Percentiles rank a stretch among this genome's conserved stretches.
These are phyloP conservation scores for Reticulascus tulasneorum DNA, from an alignment of 2,329 filamentous ascomycete genomes.

Conservation along the genomic window DNA sequence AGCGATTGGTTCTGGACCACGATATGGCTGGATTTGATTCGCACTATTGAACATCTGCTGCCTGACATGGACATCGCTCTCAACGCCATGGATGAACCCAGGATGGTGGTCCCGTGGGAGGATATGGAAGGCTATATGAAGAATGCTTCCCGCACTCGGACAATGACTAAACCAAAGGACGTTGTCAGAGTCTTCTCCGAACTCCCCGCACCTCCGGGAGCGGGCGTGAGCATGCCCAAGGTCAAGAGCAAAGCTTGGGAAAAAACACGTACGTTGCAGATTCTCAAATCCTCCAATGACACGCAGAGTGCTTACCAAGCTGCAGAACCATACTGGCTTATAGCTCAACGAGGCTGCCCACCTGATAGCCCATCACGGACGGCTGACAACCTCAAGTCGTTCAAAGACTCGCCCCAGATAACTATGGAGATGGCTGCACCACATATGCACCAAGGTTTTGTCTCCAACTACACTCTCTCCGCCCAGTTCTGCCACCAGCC, in stretches of 20 bases:
- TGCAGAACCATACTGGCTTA: conserved; percentile 51
- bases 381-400: conserved; percentile 35
- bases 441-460: conserved; percentile 53
- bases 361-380: conserved; percentile 58
- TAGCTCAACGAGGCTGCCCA: conserved; percentile 56
- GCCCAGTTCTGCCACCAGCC: conserved; percentile 64
- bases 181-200: conserved; percentile 40
- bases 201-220: conserved; percentile 33
- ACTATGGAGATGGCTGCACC: conserved; percentile 40
- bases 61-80: conserved; percentile 66
- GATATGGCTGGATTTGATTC: conserved; percentile 52
- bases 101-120: conserved; percentile 61
- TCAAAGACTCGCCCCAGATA: conserved; percentile 40
- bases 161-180: conserved; percentile 38
- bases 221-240: conserved; percentile 26
- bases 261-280: conserved; percentile 36
- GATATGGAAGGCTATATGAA: conserved; percentile 52
- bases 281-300: not conserved
- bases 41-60: conserved; percentile 49
- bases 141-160: conserved; percentile 44
- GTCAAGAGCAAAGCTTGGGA: conserved; percentile 46
- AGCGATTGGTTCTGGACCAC: conserved; percentile 57
- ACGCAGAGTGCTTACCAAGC: too few relatives aligned
- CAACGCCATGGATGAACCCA: conserved; percentile 65
- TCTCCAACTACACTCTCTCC: conserved; percentile 58